Evolutionary conservation across 768 basidiomycete genomes (phyloP), one percentile per base, ranked within the genome.

Genomic region (Serendipita sp.): DNA sequence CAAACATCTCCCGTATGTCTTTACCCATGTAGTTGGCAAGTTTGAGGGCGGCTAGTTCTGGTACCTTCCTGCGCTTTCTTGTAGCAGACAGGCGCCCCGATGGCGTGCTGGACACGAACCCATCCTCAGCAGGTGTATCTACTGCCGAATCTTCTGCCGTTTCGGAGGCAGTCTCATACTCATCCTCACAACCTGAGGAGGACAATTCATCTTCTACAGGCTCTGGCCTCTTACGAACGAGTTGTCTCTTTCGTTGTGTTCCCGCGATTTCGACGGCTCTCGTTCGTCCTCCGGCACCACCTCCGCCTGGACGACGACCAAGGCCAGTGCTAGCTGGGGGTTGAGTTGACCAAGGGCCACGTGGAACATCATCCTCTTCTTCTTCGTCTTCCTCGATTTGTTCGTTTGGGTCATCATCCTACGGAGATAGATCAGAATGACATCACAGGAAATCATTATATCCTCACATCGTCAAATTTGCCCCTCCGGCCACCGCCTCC

Each of bases 401-500:
- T n/a, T 58, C 53, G 53, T 58, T 31, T 26, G 22, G 22, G 42
- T 53, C 33, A 62, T 45, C 20, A 24, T 62, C 44, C 60, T 30
- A 41, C 31, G 24, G 24, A n/a, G 3, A n/a, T 20, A 3, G 20
- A 4, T 17, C 22, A 1, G 3, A 20, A 61, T 20, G 9, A 42
- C 42, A n/a, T n/a, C n/a, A n/a, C n/a, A n/a, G n/a, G 41, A n/a
- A 22, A 20, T 51, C 64, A 43, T 28, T 61, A 42, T 42, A 7
- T 44, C 45, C 48, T 63, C 64, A 61, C 63, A 58, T 48, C 63
- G 63, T 58, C 53, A 26, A 62, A 65, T 28, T 51, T 56, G 4
- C 56, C 60, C 22, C 61, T 60, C 17, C 62, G 56, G 42, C 63
- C 64, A 60, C 61, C 41, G 13, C 24, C 22, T 58, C 62, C 22